phyloP scores from a whole-genome alignment of 257 asterid species.

The Solanum corneliomulleri region DNA sequence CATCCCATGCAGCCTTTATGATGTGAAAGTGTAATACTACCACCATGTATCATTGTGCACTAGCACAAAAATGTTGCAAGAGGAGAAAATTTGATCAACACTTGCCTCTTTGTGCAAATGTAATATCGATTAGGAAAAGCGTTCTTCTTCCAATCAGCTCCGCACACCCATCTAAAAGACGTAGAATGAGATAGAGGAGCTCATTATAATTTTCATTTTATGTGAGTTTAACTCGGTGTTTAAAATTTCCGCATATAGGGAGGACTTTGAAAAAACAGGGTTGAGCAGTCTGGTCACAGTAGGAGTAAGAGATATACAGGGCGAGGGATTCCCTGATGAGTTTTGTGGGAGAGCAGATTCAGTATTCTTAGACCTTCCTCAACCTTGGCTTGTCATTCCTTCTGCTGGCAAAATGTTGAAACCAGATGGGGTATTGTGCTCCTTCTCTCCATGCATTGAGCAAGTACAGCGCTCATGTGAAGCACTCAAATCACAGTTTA shows the following conservation, averaged over 20 bases:
- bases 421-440: conserved; percentile 83
- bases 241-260: conserved; percentile 26
- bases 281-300: conserved; percentile 70
- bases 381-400: conserved; percentile 93
- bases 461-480: conserved; percentile 91
- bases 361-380: conserved; percentile 90
- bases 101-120: not conserved
- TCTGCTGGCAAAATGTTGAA: conserved; percentile 90
- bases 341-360: conserved; percentile 61
- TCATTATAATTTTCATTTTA: not conserved
- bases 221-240: not conserved
- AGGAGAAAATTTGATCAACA: not conserved
- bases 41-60: not conserved
- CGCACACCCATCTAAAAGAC: not conserved
- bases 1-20: not conserved
- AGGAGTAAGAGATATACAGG: conserved; percentile 85
- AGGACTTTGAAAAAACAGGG: conserved; percentile 76
- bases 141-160: not conserved
- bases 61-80: not conserved
- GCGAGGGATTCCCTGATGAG: conserved; percentile 89
- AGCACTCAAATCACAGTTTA: conserved; percentile 47
- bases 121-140: conserved; percentile 5
- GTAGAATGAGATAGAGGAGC: not conserved
- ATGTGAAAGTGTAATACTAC: not conserved
- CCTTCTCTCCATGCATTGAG: conserved; percentile 95